Evolutionary conservation across 2,329 filamentous ascomycete species (phyloP).

Genomic region (Keithomyces neogunnii): DNA sequence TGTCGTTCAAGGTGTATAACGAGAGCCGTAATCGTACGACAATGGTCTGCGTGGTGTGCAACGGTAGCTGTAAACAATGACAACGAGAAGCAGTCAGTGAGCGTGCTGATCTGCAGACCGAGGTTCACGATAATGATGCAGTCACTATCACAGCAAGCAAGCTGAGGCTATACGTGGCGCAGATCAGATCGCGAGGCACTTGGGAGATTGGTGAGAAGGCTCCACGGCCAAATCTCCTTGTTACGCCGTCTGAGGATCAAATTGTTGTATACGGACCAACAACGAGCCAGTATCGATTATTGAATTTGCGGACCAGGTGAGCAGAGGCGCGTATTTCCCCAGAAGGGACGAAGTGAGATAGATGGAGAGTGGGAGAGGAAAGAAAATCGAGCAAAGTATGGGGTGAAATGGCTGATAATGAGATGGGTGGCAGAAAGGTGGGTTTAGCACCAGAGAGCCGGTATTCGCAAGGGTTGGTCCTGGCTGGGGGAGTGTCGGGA

Average conservation of each 20-base stretch:
- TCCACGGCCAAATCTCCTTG: not conserved
- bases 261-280: not conserved
- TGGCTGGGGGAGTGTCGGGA: conserved; percentile 6
- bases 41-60: not conserved
- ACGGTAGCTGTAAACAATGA: not conserved
- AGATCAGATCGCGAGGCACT: not conserved
- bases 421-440: conserved; percentile 4
- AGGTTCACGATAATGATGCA: not conserved
- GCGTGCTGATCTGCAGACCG: not conserved
- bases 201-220: not conserved
- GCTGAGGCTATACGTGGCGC: conserved; percentile 4
- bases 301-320: not conserved
- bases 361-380: not conserved
- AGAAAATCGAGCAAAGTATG: not conserved
- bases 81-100: not conserved
- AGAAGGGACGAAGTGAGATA: not conserved
- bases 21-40: not conserved
- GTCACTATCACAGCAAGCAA: not conserved
- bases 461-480: conserved; percentile 9
- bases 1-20: not conserved
- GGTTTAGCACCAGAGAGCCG: conserved; percentile 6
- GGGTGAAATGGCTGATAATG: conserved; percentile 5
- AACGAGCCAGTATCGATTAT: not conserved
- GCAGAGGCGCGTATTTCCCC: not conserved
- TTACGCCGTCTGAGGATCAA: not conserved